Percentiles rank a stretch among this genome's conserved stretches.
These are phyloP conservation scores for Fusarium pseudocircinatum DNA, from an alignment of 2,329 filamentous ascomycete genomes.

Conservation along the genomic window DNA sequence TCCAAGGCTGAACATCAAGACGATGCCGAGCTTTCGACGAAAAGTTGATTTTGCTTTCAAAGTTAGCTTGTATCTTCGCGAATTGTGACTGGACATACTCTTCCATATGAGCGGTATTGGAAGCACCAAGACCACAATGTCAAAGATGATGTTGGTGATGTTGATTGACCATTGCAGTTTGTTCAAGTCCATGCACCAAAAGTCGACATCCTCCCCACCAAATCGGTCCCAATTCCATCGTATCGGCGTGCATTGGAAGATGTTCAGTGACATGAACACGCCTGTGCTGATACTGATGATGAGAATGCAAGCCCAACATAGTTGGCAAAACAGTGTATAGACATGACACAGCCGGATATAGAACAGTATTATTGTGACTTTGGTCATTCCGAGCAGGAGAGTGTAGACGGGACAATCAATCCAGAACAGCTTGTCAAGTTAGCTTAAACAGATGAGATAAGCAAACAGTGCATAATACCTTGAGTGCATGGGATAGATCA, in stretches of 20 bases:
- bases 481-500: constrained; percentile 1
- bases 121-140: not conserved
- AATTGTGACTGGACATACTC: not conserved
- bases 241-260: constrained; percentile 10
- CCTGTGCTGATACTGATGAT: not conserved
- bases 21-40: constrained; percentile 5
- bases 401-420: constrained; percentile 11
- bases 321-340: constrained; percentile 1
- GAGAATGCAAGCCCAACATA: not conserved
- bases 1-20: constrained; percentile 14
- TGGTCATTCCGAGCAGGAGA: not conserved
- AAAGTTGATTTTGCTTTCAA: not conserved
- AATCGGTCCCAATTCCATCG: constrained; percentile 14
- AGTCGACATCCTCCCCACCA: not conserved
- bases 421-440: not conserved
- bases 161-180: constrained; percentile 1
- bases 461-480: not conserved
- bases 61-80: fast-evolving
- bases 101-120: constrained; percentile 17
- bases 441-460: fast-evolving
- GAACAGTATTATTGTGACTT: constrained; percentile 11
- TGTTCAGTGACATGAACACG: not conserved
- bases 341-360: constrained; percentile 12
- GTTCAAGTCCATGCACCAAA: constrained; percentile 15
- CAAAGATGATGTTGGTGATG: constrained; percentile 13